A percentile compares a stretch with the other conserved stretches of the same genome.
These are phyloP conservation scores for Cladosporium sp. DNA, from an alignment of 2,329 filamentous ascomycete species.

Conservation along the genomic window DNA sequence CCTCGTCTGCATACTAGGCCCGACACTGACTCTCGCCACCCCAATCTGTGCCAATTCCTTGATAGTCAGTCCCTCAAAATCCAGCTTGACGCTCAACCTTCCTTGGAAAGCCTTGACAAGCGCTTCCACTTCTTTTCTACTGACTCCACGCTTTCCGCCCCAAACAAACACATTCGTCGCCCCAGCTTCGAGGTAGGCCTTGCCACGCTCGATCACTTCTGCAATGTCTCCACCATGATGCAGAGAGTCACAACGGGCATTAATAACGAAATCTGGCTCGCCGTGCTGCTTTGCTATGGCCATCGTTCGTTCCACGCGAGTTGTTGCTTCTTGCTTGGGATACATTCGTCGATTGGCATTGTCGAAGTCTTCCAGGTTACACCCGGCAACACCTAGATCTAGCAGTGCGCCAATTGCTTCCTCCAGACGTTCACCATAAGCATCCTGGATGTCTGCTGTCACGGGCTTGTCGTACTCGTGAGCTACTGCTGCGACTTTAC, in stretches of 20 bases:
- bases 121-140: constrained; percentile 43
- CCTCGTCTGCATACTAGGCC: constrained; percentile 32
- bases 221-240: constrained; percentile 38
- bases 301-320: constrained; percentile 43
- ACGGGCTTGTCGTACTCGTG: constrained; percentile 44
- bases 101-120: constrained; percentile 49
- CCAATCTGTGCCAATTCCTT: constrained; percentile 39
- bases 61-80: constrained; percentile 37
- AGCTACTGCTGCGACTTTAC: constrained; percentile 43
- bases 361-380: constrained; percentile 56
- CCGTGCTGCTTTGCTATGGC: constrained; percentile 43
- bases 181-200: constrained; percentile 55
- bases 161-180: constrained; percentile 60
- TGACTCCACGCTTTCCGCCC: constrained; percentile 47
- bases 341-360: constrained; percentile 34
- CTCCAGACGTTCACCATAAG: constrained; percentile 37
- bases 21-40: constrained; percentile 54
- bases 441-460: constrained; percentile 58
- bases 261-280: constrained; percentile 54
- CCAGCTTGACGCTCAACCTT: constrained; percentile 47
- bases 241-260: constrained; percentile 56
- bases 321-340: constrained; percentile 45
- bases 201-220: constrained; percentile 52
- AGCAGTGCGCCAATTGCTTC: constrained; percentile 48
- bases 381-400: constrained; percentile 51